Percentiles rank a stretch among this genome's conserved stretches.
phyloP scores from a whole-genome alignment of 176 grass and related monocot genomes.

The Bonia amplexicaulis region DNA sequence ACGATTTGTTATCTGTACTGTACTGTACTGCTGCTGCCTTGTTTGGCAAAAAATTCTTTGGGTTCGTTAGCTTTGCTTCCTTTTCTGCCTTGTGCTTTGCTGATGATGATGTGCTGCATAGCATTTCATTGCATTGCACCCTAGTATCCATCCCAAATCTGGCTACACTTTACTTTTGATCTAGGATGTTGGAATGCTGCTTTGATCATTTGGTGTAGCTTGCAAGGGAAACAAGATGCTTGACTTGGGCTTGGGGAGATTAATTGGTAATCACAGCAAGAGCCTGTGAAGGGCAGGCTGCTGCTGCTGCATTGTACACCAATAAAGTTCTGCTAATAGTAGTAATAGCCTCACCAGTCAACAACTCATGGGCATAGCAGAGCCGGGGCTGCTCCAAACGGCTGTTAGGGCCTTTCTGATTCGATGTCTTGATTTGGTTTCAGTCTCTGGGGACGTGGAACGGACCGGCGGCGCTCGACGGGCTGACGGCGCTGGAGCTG shows the following conservation, averaged over 20 bases:
- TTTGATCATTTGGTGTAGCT: constrained; percentile 37
- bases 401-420: background rate
- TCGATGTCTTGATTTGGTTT: background rate
- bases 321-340: background rate
- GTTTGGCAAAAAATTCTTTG: constrained; percentile 11
- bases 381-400: too few relatives aligned
- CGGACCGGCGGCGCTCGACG: constrained; percentile 34
- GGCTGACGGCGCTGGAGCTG: constrained; percentile 64
- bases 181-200: background rate
- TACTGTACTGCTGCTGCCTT: background rate
- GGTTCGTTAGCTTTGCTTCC: constrained; percentile 17
- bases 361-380: too few relatives aligned
- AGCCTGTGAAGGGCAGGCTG: background rate
- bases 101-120: background rate
- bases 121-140: background rate
- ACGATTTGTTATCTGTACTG: constrained; percentile 28
- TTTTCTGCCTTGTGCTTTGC: constrained; percentile 4
- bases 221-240: constrained; percentile 38
- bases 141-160: constrained; percentile 4
- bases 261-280: constrained; percentile 17
- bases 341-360: too few relatives aligned
- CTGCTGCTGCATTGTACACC: background rate
- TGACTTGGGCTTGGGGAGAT: background rate
- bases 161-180: background rate
- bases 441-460: constrained; percentile 76